Conservation (phyloP, 2,329 filamentous ascomycete species). For the Penicillium sp. region DNA sequence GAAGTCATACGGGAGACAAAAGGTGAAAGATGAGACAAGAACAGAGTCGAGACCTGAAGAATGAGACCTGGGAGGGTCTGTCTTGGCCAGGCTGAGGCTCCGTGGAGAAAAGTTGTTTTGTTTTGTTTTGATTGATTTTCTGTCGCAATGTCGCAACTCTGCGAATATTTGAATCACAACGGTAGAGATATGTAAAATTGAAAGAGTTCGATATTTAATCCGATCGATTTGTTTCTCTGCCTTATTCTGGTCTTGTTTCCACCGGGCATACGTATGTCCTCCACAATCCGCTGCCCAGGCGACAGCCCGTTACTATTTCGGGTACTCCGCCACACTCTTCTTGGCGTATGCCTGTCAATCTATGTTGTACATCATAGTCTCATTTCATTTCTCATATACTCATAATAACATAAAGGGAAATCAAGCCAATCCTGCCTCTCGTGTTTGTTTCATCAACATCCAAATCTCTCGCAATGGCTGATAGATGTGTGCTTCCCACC, state of each 20-base stretch:
- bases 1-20: constrained; percentile 2
- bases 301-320: constrained; percentile 27
- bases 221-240: background rate
- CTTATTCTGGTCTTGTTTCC: background rate
- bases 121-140: background rate
- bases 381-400: constrained; percentile 9
- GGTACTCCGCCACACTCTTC: constrained; percentile 19
- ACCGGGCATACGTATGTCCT: background rate
- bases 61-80: background rate
- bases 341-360: constrained; percentile 2
- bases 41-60: background rate
- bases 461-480: constrained; percentile 46
- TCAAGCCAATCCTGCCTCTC: constrained; percentile 34
- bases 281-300: constrained; percentile 20
- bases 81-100: background rate
- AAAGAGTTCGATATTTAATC: background rate
- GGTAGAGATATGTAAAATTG: background rate
- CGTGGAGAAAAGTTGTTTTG: constrained; percentile 1
- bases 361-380: constrained; percentile 10
- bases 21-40: background rate
- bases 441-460: constrained; percentile 42
- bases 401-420: background rate
- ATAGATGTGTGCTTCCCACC: constrained; percentile 57
- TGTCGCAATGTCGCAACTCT: background rate
- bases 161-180: background rate